Evolutionary conservation across 495 filamentous ascomycete genomes (phyloP).

Genomic region (Talaromyces nanjingensis): DNA sequence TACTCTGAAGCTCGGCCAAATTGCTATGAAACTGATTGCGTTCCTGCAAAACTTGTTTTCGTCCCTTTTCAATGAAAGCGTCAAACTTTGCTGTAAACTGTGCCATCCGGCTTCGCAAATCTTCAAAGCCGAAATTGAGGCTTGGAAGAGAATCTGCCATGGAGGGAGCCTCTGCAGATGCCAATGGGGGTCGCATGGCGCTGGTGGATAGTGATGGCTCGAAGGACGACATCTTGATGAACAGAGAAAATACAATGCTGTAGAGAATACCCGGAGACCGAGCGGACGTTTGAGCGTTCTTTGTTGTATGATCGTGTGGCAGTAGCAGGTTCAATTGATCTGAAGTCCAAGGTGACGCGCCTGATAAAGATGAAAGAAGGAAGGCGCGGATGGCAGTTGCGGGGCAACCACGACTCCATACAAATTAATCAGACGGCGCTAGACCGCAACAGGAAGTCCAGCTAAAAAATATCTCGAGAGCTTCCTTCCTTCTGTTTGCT

Average conservation of each 20-base stretch:
- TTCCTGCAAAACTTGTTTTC: slow-evolving; percentile 84
- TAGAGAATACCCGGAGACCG: neutral
- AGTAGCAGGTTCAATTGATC: neutral
- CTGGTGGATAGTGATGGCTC: slow-evolving; percentile 72
- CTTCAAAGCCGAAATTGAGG: slow-evolving; percentile 95
- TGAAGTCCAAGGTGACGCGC: neutral
- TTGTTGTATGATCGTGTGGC: neutral
- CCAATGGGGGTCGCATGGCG: slow-evolving; percentile 62
- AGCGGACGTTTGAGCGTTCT: neutral
- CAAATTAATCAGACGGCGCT: neutral
- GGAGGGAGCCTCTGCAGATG: slow-evolving; percentile 47
- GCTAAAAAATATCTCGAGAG: neutral
- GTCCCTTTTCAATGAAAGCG: slow-evolving; percentile 83
- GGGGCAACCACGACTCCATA: slow-evolving; percentile 6
- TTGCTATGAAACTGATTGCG: slow-evolving; percentile 90
- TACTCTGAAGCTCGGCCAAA: slow-evolving; percentile 84
- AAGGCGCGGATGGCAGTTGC: slow-evolving; percentile 5
- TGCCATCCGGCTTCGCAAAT: slow-evolving; percentile 89
- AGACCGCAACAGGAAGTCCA: neutral
- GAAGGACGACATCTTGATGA: slow-evolving; percentile 57
- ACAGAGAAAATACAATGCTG: neutral
- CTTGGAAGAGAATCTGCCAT: slow-evolving; percentile 79
- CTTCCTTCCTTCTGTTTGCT: slow-evolving; percentile 2
- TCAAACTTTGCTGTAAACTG: slow-evolving; percentile 90
- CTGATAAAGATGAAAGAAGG: neutral